Evolutionary conservation across 1,139 yeast species (phyloP), one percentile per base, ranked within the genome.

Genomic region (Blastobotrys arbuscula): DNA sequence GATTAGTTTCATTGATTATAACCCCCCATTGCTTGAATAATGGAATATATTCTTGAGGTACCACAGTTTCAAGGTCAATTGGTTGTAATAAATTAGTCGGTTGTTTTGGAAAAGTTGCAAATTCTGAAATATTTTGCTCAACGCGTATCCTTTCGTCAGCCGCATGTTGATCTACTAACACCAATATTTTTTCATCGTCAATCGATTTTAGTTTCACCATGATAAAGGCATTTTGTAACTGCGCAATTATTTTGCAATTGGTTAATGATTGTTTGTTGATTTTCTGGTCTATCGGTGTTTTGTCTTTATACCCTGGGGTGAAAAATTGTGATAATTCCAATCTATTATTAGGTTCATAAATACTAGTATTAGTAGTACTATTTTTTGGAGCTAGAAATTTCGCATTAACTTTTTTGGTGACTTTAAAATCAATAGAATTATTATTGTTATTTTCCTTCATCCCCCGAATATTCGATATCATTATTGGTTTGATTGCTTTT

Each of bases 131-230:
- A 7, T 75, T 57, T 2, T 53, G 47, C 57, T 86, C 95, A 1
- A 82, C 72, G 39, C 71, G 69, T 0, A 84, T 67, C 44, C 95
- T 62, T 59, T 85, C 95, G 62, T 84, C 92, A 42, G 82, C 78
- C 0, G 95, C 94, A 67, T 86, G 95, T 60, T 85, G 95, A 58
- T 86, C 95, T 2, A 83, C 58, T 0, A 77, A 65, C 12, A 75
- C 60, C 3, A 45, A 39, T 82, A 57, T 2, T 53, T 48, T 1
- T 56, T 50, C 39, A 3, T 30, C 10, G 23, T 19, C 39, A 6
- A 41, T 21, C 8, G 13, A 20, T 37, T 48, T 47, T 31, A 67
- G 48, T 18, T 61, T 65, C 2, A 76, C 64, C 16, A 84, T 63
- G 19, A 85, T 77, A 57, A 83, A 84, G 56, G 79, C 79, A 4